These are phyloP conservation scores for Chamaecyparis obtusa DNA, from an alignment of 75 land plant species.

Conservation along the genomic window DNA sequence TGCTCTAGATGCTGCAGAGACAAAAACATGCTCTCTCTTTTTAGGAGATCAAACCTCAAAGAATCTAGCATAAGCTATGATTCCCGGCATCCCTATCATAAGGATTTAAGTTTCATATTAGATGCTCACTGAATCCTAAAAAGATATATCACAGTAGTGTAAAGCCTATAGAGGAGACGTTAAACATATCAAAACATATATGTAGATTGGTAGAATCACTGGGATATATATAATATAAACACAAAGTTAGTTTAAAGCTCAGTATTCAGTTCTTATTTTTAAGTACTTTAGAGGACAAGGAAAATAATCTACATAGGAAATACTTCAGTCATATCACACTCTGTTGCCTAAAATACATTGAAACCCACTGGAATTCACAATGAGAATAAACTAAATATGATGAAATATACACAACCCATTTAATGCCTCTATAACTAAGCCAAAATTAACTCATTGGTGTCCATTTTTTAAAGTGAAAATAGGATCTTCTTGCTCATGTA, in stretches of 20 bases:
- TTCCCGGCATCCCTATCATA: slow-evolving; percentile 44
- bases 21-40: too few relatives aligned
- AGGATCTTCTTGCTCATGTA: too few relatives aligned
- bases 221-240: too few relatives aligned
- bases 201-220: too few relatives aligned
- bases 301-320: background rate
- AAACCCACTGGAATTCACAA: background rate
- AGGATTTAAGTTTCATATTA: background rate
- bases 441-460: too few relatives aligned
- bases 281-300: background rate
- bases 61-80: slow-evolving; percentile 28
- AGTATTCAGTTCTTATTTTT: background rate
- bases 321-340: too few relatives aligned
- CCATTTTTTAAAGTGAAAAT: too few relatives aligned
- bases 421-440: too few relatives aligned
- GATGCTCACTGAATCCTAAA: background rate
- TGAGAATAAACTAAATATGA: background rate
- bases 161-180: background rate
- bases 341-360: background rate
- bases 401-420: background rate
- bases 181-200: background rate
- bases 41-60: slow-evolving; percentile 47
- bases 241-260: too few relatives aligned
- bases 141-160: background rate
- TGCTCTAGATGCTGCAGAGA: too few relatives aligned